Conservation (phyloP, 495 filamentous ascomycete species). For the Penicillium daleae region DNA sequence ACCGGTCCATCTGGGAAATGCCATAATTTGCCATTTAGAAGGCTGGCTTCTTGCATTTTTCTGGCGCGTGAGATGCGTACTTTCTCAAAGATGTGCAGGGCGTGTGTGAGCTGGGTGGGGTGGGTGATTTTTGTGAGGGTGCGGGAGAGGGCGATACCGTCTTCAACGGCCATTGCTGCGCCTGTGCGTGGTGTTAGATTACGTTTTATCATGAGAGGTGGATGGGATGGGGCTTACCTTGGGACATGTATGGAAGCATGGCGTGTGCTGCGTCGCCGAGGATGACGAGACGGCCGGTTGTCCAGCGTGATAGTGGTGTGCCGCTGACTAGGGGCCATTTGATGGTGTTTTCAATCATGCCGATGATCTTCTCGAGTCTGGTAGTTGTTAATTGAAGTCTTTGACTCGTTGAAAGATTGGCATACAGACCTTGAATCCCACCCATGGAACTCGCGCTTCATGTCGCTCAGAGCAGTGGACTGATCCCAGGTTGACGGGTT, state of each 20-base stretch:
- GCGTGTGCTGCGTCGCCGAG: constrained; percentile 56
- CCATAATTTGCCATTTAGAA: constrained; percentile 45
- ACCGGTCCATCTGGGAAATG: constrained; percentile 50
- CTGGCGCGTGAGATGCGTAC: constrained; percentile 33
- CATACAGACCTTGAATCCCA: constrained; percentile 44
- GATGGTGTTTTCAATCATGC: constrained; percentile 39
- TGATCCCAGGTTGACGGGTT: constrained; percentile 45
- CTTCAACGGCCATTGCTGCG: constrained; percentile 52
- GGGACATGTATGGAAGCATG: constrained; percentile 55
- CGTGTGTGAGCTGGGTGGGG: constrained; percentile 16
- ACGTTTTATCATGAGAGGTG: neutral
- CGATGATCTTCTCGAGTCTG: constrained; percentile 42
- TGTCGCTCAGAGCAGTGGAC: constrained; percentile 37
- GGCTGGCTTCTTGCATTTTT: constrained; percentile 42
- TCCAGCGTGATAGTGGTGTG: constrained; percentile 36
- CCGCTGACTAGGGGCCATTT: constrained; percentile 49
- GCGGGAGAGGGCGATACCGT: constrained; percentile 36
- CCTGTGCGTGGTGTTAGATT: constrained; percentile 26
- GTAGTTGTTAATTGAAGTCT: neutral
- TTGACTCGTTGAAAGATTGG: neutral
- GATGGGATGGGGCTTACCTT: constrained; percentile 28
- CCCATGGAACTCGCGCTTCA: constrained; percentile 42
- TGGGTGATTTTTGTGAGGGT: constrained; percentile 25
- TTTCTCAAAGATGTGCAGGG: constrained; percentile 30
- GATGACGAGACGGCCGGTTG: constrained; percentile 38